Evolutionary conservation across 1,284 basidiomycete genomes (phyloP).

Genomic region (Irpex sp.): DNA sequence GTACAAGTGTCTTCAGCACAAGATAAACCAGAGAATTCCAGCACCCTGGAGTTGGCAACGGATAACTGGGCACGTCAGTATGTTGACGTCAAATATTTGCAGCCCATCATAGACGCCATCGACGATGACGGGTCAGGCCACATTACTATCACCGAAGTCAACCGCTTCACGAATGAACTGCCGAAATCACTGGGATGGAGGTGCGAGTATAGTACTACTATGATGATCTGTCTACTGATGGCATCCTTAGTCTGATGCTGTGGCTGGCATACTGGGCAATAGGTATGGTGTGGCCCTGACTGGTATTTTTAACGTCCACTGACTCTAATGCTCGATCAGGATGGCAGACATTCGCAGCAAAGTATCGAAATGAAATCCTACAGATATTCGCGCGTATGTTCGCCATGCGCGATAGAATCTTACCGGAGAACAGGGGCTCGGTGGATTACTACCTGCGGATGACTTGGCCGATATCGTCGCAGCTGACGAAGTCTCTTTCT

Average conservation of each 20-base stretch:
- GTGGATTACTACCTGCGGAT: constrained; percentile 18
- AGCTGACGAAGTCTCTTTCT: constrained; percentile 9
- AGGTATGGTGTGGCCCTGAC: neutral
- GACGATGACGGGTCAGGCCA: constrained; percentile 48
- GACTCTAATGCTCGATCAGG: constrained; percentile 8
- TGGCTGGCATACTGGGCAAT: constrained; percentile 37
- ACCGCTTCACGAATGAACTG: constrained; percentile 32
- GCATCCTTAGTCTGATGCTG: constrained; percentile 30
- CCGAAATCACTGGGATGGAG: constrained; percentile 23
- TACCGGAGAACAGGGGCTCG: constrained; percentile 16
- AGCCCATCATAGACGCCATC: constrained; percentile 42
- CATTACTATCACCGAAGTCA: constrained; percentile 45
- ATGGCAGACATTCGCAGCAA: constrained; percentile 15
- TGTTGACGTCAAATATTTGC: constrained; percentile 37
- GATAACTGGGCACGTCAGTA: constrained; percentile 41
- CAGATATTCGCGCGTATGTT: constrained; percentile 21
- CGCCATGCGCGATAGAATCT: constrained; percentile 11
- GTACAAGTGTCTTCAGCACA: constrained; percentile 8
- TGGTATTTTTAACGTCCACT: neutral
- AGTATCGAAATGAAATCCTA: constrained; percentile 23
- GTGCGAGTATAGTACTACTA: constrained; percentile 21
- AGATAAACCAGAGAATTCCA: constrained; percentile 6
- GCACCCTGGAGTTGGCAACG: constrained; percentile 20
- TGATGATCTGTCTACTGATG: neutral
- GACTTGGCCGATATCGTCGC: constrained; percentile 7